A percentile compares a stretch with the other conserved stretches of the same genome.
phyloP scores from a whole-genome alignment of 192 early-diverging fungal genomes.

The Coemansia sp. region DNA sequence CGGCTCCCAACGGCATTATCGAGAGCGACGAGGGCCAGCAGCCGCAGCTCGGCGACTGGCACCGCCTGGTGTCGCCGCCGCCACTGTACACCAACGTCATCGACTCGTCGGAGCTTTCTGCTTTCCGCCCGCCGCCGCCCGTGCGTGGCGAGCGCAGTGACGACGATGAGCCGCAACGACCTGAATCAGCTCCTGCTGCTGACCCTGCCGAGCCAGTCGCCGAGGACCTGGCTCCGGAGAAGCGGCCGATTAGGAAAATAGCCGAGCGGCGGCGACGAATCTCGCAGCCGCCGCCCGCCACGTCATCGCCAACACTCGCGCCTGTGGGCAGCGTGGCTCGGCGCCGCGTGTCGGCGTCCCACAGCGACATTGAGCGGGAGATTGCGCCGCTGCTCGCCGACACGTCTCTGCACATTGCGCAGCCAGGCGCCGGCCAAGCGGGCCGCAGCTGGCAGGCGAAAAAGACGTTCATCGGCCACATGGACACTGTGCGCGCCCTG shows the following conservation, averaged over 20 bases:
- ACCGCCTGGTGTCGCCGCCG: neutral
- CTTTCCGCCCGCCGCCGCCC: neutral
- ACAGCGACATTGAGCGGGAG: neutral
- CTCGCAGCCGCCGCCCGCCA: neutral
- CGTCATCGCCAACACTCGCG: neutral
- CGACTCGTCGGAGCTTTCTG: neutral
- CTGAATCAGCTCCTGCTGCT: neutral
- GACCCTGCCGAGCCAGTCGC: too few species aligned
- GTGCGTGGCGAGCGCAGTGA: neutral
- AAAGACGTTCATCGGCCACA: constrained; percentile 36
- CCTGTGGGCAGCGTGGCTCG: neutral
- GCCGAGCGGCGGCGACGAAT: constrained; percentile 25
- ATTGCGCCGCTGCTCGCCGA: neutral
- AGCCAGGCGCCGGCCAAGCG: neutral
- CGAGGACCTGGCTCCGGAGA: neutral
- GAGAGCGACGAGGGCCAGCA: neutral
- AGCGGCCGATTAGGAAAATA: constrained; percentile 21
- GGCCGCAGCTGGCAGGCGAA: constrained; percentile 5
- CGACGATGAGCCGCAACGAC: neutral
- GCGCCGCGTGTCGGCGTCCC: neutral
- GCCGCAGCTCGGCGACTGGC: neutral
- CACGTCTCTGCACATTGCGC: neutral
- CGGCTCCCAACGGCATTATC: neutral
- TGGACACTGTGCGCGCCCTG: constrained; percentile 44
- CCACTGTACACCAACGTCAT: neutral